Evolutionary conservation across 768 basidiomycete species (phyloP).

Genomic region (Tylopilus plumbeoviolaceoides): DNA sequence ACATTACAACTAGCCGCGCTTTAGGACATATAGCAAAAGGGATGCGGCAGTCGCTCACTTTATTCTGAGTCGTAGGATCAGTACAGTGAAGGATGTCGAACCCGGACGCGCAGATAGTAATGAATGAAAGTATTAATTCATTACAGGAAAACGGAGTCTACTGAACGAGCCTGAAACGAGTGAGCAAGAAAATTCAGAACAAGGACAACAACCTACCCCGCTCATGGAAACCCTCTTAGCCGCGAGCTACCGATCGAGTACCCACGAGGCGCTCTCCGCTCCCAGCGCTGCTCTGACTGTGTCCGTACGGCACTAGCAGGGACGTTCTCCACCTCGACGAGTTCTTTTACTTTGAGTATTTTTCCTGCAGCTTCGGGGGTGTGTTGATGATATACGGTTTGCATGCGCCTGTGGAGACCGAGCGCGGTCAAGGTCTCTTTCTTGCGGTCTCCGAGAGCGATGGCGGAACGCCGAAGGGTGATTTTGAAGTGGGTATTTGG

Average conservation of each 20-base stretch:
- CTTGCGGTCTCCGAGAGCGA: slow-evolving; percentile 69
- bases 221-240: slow-evolving; percentile 21
- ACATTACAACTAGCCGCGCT: no score
- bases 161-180: not conserved
- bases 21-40: no score
- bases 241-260: slow-evolving; percentile 50
- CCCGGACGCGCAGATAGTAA: not conserved
- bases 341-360: slow-evolving; percentile 84
- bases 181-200: not conserved
- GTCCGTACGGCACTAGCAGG: slow-evolving; percentile 60
- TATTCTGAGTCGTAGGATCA: no score
- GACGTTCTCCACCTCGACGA: slow-evolving; percentile 87
- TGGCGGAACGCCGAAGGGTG: slow-evolving; percentile 83
- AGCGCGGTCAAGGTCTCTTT: slow-evolving; percentile 77
- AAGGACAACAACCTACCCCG: slow-evolving; percentile 2
- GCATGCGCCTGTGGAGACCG: slow-evolving; percentile 77
- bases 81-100: not conserved
- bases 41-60: no score
- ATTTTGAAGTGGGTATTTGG: slow-evolving; percentile 80
- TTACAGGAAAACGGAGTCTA: not conserved
- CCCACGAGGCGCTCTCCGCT: slow-evolving; percentile 64
- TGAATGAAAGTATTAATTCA: no score
- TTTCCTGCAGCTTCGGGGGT: slow-evolving; percentile 76
- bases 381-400: slow-evolving; percentile 80
- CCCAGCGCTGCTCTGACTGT: slow-evolving; percentile 62